Evolutionary conservation across 2,329 filamentous ascomycete genomes (phyloP).

Genomic region (Epichloe aotearoae): DNA sequence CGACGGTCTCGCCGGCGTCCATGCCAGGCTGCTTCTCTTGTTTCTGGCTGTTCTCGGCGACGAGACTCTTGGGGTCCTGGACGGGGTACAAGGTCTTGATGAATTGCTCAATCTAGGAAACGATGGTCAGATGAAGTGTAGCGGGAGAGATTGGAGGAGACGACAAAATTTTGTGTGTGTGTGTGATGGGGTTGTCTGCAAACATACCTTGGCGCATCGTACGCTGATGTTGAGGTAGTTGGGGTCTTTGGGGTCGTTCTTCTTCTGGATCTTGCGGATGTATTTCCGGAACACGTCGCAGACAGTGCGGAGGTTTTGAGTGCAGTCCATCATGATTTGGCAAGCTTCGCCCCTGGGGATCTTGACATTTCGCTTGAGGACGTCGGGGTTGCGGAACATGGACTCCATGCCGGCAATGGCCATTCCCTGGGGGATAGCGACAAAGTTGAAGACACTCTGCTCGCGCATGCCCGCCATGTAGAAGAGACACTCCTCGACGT

Average conservation of each 20-base stretch:
- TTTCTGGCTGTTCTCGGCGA: constrained; percentile 25
- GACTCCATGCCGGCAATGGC: constrained; percentile 88
- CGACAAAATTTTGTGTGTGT: no score
- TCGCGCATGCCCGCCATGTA: constrained; percentile 92
- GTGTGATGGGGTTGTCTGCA: not conserved
- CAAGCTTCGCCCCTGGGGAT: constrained; percentile 94
- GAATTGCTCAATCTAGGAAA: constrained; percentile 71
- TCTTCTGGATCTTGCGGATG: constrained; percentile 70
- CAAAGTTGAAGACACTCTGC: constrained; percentile 98
- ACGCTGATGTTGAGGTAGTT: constrained; percentile 87
- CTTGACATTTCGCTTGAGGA: constrained; percentile 84
- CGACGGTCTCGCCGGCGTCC: constrained; percentile 45
- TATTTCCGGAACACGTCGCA: constrained; percentile 75
- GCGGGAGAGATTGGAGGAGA: no score
- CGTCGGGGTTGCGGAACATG: constrained; percentile 78
- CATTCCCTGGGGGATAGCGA: constrained; percentile 93
- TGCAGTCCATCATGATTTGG: constrained; percentile 80
- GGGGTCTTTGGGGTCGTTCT: constrained; percentile 87
- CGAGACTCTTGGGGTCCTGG: constrained; percentile 54
- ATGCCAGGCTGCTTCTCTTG: constrained; percentile 29
- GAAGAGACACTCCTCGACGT: constrained; percentile 88
- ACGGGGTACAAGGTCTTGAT: constrained; percentile 87
- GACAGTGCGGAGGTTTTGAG: constrained; percentile 72
- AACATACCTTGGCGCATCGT: constrained; percentile 64
- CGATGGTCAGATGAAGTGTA: not conserved